These are phyloP conservation scores for Solanum hybrid DNA, from an alignment of 305 asterid genomes.

Conservation along the genomic window DNA sequence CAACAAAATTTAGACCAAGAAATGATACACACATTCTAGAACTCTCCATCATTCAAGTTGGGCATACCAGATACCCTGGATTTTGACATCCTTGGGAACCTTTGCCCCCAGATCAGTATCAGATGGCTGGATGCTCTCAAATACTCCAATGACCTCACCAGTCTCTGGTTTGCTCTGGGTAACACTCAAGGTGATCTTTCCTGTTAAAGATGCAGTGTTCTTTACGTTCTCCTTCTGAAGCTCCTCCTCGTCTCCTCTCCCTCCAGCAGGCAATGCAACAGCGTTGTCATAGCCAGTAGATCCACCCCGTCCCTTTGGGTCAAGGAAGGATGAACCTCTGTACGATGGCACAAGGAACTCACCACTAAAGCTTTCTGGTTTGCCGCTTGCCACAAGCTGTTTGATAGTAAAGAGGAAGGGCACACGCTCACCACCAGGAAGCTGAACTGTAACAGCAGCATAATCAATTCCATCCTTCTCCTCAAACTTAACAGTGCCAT, in stretches of 20 bases:
- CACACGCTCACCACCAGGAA: constrained; percentile 96
- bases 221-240: constrained; percentile 76
- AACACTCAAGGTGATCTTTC: constrained; percentile 82
- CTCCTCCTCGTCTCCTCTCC: constrained; percentile 96
- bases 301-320: constrained; percentile 99
- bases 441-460: constrained; percentile 97
- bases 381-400: constrained; percentile 90
- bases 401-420: constrained; percentile 90
- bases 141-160: constrained; percentile 90
- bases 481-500: constrained; percentile 70
- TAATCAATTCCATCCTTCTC: constrained; percentile 97
- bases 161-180: constrained; percentile 83
- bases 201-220: constrained; percentile 56
- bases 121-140: constrained; percentile 94
- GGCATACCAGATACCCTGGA: constrained; percentile 93
- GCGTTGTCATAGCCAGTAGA: constrained; percentile 96
- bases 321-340: constrained; percentile 94
- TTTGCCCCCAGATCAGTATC: constrained; percentile 95
- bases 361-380: constrained; percentile 63
- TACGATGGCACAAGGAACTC: constrained; percentile 86
- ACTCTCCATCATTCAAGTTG: constrained; percentile 60
- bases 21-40: constrained; percentile 9
- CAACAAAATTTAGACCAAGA: constrained; percentile 39
- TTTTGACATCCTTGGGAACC: constrained; percentile 90
- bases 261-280: constrained; percentile 95